Evolutionary conservation across 305 asterid species (phyloP).

Genomic region (Solanum chacoense): DNA sequence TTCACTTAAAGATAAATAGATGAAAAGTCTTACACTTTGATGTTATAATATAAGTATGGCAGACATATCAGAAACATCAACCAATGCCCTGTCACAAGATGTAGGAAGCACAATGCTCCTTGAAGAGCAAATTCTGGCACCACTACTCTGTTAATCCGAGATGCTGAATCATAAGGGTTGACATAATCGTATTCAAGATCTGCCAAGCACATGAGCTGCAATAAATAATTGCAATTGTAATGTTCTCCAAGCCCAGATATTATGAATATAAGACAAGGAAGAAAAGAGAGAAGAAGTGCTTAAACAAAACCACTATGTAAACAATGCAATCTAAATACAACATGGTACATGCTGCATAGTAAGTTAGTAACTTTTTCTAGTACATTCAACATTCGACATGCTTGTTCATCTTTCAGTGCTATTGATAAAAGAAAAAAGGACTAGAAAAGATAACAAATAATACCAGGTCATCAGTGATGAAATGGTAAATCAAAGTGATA

Average conservation of each 20-base stretch:
- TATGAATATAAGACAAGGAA: neutral
- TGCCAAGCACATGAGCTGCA: constrained; percentile 87
- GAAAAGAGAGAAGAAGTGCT: neutral
- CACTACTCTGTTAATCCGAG: constrained; percentile 55
- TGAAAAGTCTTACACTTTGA: constrained; percentile 35
- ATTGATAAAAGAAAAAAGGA: neutral
- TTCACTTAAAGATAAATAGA: neutral
- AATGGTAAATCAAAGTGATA: neutral
- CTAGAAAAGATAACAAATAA: neutral
- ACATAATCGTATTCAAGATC: constrained; percentile 78
- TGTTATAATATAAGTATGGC: constrained; percentile 55
- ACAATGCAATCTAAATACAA: neutral
- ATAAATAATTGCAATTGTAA: neutral
- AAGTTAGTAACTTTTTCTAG: neutral
- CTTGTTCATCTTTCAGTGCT: neutral
- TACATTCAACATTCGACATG: neutral
- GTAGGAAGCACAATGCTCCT: constrained; percentile 63
- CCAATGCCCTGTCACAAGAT: constrained; percentile 77
- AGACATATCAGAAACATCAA: constrained; percentile 54
- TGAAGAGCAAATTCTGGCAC: constrained; percentile 56
- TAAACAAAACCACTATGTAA: neutral
- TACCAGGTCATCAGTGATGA: neutral
- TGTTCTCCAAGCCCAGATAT: neutral
- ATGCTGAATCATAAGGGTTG: constrained; percentile 75
- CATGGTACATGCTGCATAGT: neutral